These are phyloP conservation scores for Penicillium ochrochloron DNA, from an alignment of 495 filamentous ascomycete species.

Conservation along the genomic window DNA sequence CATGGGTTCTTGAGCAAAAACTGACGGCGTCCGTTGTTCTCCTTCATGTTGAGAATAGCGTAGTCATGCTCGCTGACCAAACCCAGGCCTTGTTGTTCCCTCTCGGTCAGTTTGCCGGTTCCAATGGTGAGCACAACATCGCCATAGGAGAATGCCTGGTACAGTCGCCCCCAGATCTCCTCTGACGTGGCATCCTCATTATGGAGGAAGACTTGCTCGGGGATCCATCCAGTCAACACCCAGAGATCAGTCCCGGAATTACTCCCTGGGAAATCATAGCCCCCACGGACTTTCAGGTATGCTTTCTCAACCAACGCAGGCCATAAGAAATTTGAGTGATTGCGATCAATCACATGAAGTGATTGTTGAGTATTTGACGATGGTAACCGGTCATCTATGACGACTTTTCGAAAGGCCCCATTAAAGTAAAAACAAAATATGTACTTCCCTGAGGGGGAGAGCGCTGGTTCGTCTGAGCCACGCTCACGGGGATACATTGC, in stretches of 20 bases:
- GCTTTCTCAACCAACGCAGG: constrained; percentile 97
- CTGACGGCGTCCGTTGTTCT: constrained; percentile 61
- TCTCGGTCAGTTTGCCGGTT: constrained; percentile 75
- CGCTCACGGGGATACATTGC: constrained; percentile 75
- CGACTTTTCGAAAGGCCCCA: constrained; percentile 83
- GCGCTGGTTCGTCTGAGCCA: constrained; percentile 52
- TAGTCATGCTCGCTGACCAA: constrained; percentile 92
- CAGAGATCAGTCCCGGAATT: constrained; percentile 95
- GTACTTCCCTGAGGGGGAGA: constrained; percentile 85
- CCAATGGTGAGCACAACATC: constrained; percentile 90
- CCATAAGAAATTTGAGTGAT: constrained; percentile 77
- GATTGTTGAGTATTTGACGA: constrained; percentile 70
- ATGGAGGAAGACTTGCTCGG: constrained; percentile 91
- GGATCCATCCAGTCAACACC: constrained; percentile 93
- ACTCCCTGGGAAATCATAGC: constrained; percentile 98
- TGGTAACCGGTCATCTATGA: constrained; percentile 91
- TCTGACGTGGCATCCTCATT: constrained; percentile 75
- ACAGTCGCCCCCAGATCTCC: constrained; percentile 78
- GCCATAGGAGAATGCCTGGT: constrained; percentile 71
- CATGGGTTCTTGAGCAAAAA: constrained; percentile 95
- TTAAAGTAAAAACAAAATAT: constrained; percentile 93
- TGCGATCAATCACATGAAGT: constrained; percentile 87
- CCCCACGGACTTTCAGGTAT: constrained; percentile 94
- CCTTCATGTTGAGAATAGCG: constrained; percentile 81
- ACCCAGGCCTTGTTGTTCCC: constrained; percentile 78